Evolutionary conservation across 2,329 filamentous ascomycete species (phyloP).

Genomic region (Xylaria hypoxylon): DNA sequence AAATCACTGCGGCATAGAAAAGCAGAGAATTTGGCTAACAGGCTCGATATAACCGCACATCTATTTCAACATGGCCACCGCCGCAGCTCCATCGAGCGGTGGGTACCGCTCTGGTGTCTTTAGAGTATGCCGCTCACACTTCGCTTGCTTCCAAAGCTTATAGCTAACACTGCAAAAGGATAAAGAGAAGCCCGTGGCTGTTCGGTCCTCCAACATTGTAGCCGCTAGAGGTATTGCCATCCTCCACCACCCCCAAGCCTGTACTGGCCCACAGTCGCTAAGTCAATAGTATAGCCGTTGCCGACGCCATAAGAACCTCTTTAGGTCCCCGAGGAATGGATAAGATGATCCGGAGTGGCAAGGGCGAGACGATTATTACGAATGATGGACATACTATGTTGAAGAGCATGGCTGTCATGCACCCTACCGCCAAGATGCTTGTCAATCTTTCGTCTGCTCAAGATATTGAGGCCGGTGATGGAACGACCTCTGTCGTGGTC

Average conservation of each 20-base stretch:
- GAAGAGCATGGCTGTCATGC: constrained; percentile 98
- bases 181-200: constrained; percentile 99
- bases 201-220: constrained; percentile 95
- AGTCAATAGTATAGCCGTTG: constrained; percentile 74
- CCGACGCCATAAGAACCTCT: constrained; percentile 97
- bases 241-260: constrained; percentile 42
- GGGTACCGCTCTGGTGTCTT: constrained; percentile 66
- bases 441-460: constrained; percentile 97
- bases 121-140: constrained; percentile 58
- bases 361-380: constrained; percentile 97
- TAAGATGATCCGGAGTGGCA: constrained; percentile 98
- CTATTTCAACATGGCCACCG: constrained; percentile 56
- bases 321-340: constrained; percentile 97
- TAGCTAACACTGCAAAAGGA: constrained; percentile 59
- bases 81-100: constrained; percentile 56
- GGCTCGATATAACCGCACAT: constrained; percentile 10
- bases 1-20: neutral
- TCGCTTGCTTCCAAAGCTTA: constrained; percentile 12
- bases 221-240: constrained; percentile 82
- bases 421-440: constrained; percentile 99
- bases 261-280: constrained; percentile 46
- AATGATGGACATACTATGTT: constrained; percentile 99
- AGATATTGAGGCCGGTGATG: constrained; percentile 98
- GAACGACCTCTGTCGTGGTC: constrained; percentile 97
- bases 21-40: neutral